These are phyloP conservation scores for Hortaea werneckii DNA, from an alignment of 2,329 filamentous ascomycete genomes.

Conservation along the genomic window DNA sequence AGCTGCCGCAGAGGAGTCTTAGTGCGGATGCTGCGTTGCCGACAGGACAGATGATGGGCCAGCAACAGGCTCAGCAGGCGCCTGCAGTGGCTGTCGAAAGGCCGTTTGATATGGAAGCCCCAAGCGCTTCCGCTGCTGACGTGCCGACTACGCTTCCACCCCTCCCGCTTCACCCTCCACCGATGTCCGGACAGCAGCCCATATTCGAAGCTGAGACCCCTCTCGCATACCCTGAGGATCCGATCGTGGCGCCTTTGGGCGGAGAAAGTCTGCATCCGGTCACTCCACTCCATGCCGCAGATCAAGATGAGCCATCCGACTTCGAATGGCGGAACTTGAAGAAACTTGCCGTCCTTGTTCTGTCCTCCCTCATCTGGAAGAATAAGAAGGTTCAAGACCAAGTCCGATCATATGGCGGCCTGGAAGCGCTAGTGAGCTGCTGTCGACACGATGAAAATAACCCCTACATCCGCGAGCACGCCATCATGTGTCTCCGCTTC, in stretches of 20 bases:
- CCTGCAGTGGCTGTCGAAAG: slow-evolving; percentile 2
- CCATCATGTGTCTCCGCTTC: slow-evolving; percentile 78
- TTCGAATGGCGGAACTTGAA: slow-evolving; percentile 78
- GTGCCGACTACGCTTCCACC: slow-evolving; percentile 28
- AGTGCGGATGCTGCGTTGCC: slow-evolving; percentile 16
- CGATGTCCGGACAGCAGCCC: slow-evolving; percentile 21
- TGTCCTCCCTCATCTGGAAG: slow-evolving; percentile 82
- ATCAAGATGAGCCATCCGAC: slow-evolving; percentile 53
- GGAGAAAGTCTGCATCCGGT: slow-evolving; percentile 6
- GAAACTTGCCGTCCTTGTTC: slow-evolving; percentile 80
- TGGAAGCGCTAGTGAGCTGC: slow-evolving; percentile 79
- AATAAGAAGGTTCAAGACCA: slow-evolving; percentile 77
- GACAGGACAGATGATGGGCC: neutral
- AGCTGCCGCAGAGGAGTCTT: slow-evolving; percentile 13
- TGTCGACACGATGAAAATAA: slow-evolving; percentile 89
- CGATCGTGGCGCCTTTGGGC: slow-evolving; percentile 7
- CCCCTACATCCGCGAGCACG: slow-evolving; percentile 85
- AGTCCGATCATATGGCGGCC: slow-evolving; percentile 72
- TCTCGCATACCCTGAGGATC: slow-evolving; percentile 32
- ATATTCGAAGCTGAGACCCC: slow-evolving; percentile 34
- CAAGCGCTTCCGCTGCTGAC: slow-evolving; percentile 15
- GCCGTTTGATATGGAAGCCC: slow-evolving; percentile 12
- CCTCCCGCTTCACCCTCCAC: slow-evolving; percentile 24
- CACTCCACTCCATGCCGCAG: slow-evolving; percentile 3
- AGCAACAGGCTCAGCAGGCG: neutral